Evolutionary conservation across 2,329 filamentous ascomycete genomes (phyloP).

Genomic region (Thielaviopsis euricoi): DNA sequence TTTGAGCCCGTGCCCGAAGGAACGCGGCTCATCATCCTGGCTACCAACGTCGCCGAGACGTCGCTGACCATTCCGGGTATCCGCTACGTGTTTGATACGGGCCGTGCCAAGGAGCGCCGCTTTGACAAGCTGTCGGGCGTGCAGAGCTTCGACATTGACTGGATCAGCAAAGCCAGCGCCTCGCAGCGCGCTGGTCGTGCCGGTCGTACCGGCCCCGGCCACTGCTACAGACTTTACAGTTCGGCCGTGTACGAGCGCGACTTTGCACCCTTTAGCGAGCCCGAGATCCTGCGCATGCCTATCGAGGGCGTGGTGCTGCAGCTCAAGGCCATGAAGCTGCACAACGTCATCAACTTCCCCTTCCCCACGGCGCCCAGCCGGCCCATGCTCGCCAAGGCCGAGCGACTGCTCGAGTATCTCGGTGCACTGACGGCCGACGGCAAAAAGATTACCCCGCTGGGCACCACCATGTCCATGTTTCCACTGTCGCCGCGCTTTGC

Average conservation of each 20-base stretch:
- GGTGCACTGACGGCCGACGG: constrained; percentile 59
- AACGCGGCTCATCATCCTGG: constrained; percentile 70
- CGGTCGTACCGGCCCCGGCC: constrained; percentile 84
- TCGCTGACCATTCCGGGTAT: constrained; percentile 93
- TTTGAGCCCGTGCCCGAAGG: constrained; percentile 75
- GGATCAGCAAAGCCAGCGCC: constrained; percentile 95
- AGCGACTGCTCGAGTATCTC: constrained; percentile 72
- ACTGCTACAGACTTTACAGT: constrained; percentile 89
- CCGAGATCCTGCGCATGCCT: constrained; percentile 79
- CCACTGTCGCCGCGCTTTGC: constrained; percentile 82
- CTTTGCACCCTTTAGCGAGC: constrained; percentile 70
- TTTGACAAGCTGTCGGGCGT: constrained; percentile 82
- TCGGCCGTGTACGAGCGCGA: constrained; percentile 86
- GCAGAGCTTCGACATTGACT: constrained; percentile 86
- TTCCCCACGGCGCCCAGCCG: constrained; percentile 83
- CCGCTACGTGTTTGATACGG: constrained; percentile 89
- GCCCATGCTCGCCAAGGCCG: constrained; percentile 61
- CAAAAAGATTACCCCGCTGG: constrained; percentile 55
- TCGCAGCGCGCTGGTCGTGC: constrained; percentile 85
- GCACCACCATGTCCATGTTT: constrained; percentile 71
- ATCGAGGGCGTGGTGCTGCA: constrained; percentile 87
- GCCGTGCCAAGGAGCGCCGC: constrained; percentile 77
- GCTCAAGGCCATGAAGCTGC: constrained; percentile 85
- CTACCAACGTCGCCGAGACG: constrained; percentile 94
- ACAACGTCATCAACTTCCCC: constrained; percentile 82